Base-by-base conservation (phyloP, 2,329 filamentous ascomycete species). In the Amylocarpus encephaloides region DNA sequence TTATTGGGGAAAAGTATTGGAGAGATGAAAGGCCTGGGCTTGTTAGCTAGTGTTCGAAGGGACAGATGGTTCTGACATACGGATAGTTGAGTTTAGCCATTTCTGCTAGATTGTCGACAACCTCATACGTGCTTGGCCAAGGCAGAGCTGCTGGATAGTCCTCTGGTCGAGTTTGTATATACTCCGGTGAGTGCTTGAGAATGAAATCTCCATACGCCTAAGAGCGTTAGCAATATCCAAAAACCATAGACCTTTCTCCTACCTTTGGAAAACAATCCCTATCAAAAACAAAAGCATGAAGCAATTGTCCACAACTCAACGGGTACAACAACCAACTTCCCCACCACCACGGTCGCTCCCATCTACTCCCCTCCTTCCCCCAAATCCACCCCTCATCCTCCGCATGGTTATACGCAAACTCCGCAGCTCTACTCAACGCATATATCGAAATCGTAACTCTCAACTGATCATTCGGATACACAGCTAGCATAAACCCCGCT, bases 11-110 rank as follows among this genome's bases (percentile, higher is more conserved):
- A 95, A 51, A 96, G 78, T 36, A 90, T 92, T 1, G 92, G 92
- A 0, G 88, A 92, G 45, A 86, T 76, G 67, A 90, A 95, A 0
- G 85, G 73, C 33, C 85, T 88, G 56, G 15, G 38, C 19, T 52
- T 52, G 54, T 64, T 54, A 63, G 54, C 58, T 49, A 47, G 29
- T 43, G 38, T 11, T 12, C 12, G 39, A 46, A 29, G 53, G 12
- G 34, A 50, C 41, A 5, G 30, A 11, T 35, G 43, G 34, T 34
- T 10, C 55, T 13, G 52, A 78, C 84, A 59, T 76, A 86, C 76
- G 91, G 92, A 88, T 92, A 96, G 64, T 82, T 82, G 18, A 92
- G 75, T 57, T 79, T 79, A 13, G 90, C 88, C 73, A 96, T 92
- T 59, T 86, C 78, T 3, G 84, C 88, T 13, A 98, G 70, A 43